A percentile compares a stretch with the other conserved stretches of the same genome.
These are phyloP conservation scores for Tolypocladium capitatum DNA, from an alignment of 2,329 filamentous ascomycete species.

Conservation along the genomic window DNA sequence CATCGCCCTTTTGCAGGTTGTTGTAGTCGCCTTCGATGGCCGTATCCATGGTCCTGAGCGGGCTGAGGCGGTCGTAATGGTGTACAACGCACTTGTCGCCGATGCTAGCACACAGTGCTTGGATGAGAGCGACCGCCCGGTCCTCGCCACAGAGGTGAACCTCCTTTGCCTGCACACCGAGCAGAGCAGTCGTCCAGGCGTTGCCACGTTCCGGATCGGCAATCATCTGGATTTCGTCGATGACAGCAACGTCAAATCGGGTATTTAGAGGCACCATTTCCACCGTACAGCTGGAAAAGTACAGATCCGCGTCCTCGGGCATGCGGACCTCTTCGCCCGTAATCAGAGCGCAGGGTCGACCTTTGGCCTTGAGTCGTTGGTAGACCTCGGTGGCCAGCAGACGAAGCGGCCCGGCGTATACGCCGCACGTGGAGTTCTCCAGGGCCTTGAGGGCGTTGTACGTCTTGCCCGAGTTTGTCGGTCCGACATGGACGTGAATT, in stretches of 20 bases:
- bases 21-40: conserved; percentile 52
- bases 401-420: conserved; percentile 83
- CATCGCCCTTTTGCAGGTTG: conserved; percentile 75
- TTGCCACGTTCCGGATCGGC: conserved; percentile 66
- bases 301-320: conserved; percentile 41
- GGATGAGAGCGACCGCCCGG: conserved; percentile 64
- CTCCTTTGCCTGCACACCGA: conserved; percentile 78
- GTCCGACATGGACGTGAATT: conserved; percentile 86
- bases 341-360: conserved; percentile 62
- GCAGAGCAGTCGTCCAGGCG: conserved; percentile 85
- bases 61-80: conserved; percentile 70
- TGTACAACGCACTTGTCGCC: conserved; percentile 78
- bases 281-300: conserved; percentile 77
- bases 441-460: conserved; percentile 83
- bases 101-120: conserved; percentile 60
- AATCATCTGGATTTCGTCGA: conserved; percentile 99
- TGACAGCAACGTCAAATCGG: conserved; percentile 74
- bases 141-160: conserved; percentile 90
- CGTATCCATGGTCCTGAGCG: conserved; percentile 49
- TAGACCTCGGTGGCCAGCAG: conserved; percentile 93
- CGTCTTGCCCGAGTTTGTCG: conserved; percentile 96
- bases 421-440: conserved; percentile 59
- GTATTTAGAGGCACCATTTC: conserved; percentile 60
- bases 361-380: conserved; percentile 67
- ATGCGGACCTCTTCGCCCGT: conserved; percentile 83